Percentiles rank a stretch among this genome's conserved stretches.
phyloP scores from a whole-genome alignment of 176 grass and related monocot species.

The Carex cristatella region DNA sequence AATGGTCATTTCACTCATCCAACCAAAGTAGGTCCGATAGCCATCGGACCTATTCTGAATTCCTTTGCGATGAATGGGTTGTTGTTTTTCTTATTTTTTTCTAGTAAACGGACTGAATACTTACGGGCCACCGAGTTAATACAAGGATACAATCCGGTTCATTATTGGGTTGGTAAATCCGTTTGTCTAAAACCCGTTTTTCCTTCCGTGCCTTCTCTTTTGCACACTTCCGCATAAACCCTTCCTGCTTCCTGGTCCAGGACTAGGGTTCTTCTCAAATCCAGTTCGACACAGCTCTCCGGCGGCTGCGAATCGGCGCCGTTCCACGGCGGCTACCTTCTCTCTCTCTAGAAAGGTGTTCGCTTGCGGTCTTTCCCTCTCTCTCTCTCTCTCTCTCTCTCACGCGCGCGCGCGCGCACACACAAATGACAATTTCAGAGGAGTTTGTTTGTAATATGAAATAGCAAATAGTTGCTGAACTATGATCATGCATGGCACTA shows the following conservation, averaged over 20 bases:
- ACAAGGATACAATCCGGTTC: background rate
- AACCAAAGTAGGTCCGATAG: too few species aligned
- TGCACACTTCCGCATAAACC: background rate
- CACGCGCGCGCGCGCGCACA: background rate
- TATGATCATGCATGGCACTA: background rate
- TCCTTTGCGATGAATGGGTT: too few species aligned
- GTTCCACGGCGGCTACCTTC: background rate
- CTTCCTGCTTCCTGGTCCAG: background rate
- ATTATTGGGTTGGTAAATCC: background rate
- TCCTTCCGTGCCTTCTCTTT: background rate
- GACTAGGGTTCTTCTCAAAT: background rate
- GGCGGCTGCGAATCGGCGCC: conserved; percentile 2
- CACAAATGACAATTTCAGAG: background rate
- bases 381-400: background rate
- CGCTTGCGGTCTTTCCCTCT: background rate
- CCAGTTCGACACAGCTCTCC: background rate
- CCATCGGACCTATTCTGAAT: too few species aligned
- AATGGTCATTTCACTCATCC: too few species aligned
- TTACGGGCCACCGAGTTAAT: background rate
- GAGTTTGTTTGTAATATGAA: background rate
- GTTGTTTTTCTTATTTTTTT: too few species aligned
- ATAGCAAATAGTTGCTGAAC: background rate
- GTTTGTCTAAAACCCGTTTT: background rate
- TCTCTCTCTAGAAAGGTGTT: background rate
- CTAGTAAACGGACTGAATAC: background rate